Base-by-base conservation (phyloP, 805 yeast genomes). In the Saccharomycopsis capsularis region DNA sequence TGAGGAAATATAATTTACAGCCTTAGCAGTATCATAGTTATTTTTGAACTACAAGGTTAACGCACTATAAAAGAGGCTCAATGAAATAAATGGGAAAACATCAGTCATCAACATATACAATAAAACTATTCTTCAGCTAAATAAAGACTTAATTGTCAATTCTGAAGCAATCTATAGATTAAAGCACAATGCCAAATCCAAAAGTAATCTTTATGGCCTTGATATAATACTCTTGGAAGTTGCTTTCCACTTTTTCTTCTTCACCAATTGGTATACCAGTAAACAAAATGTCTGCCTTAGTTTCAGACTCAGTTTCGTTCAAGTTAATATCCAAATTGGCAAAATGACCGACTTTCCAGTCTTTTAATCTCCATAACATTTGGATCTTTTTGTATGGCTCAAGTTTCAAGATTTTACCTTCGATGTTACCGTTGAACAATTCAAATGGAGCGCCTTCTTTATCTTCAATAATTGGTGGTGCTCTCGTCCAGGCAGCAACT, bases 241-340 rank as follows among this genome's bases (percentile, higher is more conserved):
- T 93, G 37, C 73, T 76, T 60, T 81, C 78, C 36, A 86, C 96
- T 59, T 83, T 67, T 59, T 95, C 93, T 61, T 93, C 98, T 63
- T 93, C 95, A 13, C 98, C 99, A 36, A 91, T 73, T 16, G 99
- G 99, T 44, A 93, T 83, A 15, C 97, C 97, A 16, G 78, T 71
- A 78, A 91, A 88, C 40, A 74, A 70, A 18, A 89, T 88, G 52
- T 79, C 79, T 68, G 90, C 71, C 51, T 75, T 79, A 2, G 99
- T 93, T 59, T 89, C 97, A 40, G 85, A 76, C n/a, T 78, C 75
- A 25, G 91, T 93, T 62, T 87, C 87, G 50, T 78, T 78, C 56
- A 93, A 76, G 35, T 68, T 71, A 56, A 91, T 75, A 21, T 71
- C 72, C 57, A 93, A 68, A 3, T 70, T 71, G 1, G 97, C 93